Evolutionary conservation across 192 early-diverging fungal species (phyloP).

Genomic region (Gaertneriomyces sp.): DNA sequence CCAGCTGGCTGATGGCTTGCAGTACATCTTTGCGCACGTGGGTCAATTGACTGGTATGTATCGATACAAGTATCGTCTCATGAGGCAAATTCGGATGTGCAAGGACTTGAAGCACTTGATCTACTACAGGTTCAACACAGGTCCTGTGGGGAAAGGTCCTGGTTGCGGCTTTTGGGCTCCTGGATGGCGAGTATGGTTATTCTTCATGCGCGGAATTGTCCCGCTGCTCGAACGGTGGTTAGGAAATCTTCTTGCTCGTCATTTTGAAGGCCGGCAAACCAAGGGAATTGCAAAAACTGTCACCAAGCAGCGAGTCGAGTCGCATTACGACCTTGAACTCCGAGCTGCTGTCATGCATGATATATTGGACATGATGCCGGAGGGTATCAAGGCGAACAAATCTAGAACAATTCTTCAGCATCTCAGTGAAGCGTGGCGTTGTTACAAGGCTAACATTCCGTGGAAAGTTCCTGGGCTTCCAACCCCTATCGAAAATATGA

Average conservation of each 20-base stretch:
- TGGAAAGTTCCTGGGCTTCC: conserved; percentile 99
- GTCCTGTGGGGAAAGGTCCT: conserved; percentile 95
- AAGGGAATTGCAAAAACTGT: conserved; percentile 98
- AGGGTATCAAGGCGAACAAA: conserved; percentile 96
- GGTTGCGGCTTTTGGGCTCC: conserved; percentile 99
- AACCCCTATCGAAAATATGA: conserved; percentile 98
- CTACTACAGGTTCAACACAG: conserved; percentile 79
- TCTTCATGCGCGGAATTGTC: conserved; percentile 97
- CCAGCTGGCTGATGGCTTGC: conserved; percentile 97
- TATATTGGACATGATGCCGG: conserved; percentile 99
- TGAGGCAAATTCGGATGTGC: conserved; percentile 91
- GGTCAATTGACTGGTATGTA: conserved; percentile 99
- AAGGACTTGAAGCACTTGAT: conserved; percentile 95
- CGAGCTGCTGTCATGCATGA: conserved; percentile 99
- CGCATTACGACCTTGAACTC: conserved; percentile 95
- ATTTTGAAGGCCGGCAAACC: conserved; percentile 96
- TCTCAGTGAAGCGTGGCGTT: conserved; percentile 66
- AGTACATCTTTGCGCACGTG: conserved; percentile 98
- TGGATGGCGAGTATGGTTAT: conserved; percentile 99
- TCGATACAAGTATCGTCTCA: conserved; percentile 96
- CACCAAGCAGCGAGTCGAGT: conserved; percentile 98
- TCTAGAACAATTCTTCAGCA: conserved; percentile 94
- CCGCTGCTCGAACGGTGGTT: conserved; percentile 98
- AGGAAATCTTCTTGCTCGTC: conserved; percentile 95
- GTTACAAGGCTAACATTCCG: conserved; percentile 98